Evolutionary conservation across 169 alveolate species (phyloP).

Genomic region (Cryptosporidium felis): DNA sequence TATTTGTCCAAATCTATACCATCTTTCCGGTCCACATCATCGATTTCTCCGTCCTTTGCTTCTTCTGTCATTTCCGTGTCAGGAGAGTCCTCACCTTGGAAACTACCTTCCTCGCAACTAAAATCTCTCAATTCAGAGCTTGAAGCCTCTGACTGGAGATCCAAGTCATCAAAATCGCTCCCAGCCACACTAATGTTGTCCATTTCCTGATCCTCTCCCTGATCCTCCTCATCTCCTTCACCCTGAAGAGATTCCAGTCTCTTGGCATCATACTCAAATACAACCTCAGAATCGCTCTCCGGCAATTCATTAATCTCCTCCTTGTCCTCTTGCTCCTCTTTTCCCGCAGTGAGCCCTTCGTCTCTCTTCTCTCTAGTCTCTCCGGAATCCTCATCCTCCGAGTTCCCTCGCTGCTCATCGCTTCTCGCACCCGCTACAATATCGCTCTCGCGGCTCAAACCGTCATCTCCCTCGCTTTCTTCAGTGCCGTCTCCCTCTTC

Average conservation of each 20-base stretch:
- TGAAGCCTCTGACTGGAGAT: not conserved
- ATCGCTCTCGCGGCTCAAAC: conserved; percentile 73
- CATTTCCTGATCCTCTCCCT: not conserved
- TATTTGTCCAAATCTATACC: conserved; percentile 6
- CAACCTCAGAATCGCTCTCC: conserved; percentile 64
- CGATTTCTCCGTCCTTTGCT: conserved; percentile 15
- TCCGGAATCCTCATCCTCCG: conserved; percentile 74
- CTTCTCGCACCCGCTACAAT: conserved; percentile 47
- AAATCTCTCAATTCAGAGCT: not conserved
- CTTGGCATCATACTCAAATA: conserved; percentile 72
- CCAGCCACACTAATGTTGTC: not conserved
- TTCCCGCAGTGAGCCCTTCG: conserved; percentile 29
- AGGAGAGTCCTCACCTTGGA: not conserved
- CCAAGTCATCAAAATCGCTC: not conserved
- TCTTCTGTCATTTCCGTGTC: too few relatives aligned
- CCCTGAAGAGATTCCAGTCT: conserved; percentile 58
- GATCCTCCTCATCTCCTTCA: conserved; percentile 28
- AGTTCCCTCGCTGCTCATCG: conserved; percentile 74
- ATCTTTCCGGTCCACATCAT: conserved; percentile 14
- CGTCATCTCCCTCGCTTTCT: conserved; percentile 74
- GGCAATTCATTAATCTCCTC: conserved; percentile 53
- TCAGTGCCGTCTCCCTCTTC: conserved; percentile 77
- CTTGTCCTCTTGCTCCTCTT: conserved; percentile 32
- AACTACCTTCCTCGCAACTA: not conserved
- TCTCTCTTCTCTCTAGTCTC: conserved; percentile 71